phyloP scores from a whole-genome alignment of 306 rosid genomes.

The Rosa multiflora region DNA sequence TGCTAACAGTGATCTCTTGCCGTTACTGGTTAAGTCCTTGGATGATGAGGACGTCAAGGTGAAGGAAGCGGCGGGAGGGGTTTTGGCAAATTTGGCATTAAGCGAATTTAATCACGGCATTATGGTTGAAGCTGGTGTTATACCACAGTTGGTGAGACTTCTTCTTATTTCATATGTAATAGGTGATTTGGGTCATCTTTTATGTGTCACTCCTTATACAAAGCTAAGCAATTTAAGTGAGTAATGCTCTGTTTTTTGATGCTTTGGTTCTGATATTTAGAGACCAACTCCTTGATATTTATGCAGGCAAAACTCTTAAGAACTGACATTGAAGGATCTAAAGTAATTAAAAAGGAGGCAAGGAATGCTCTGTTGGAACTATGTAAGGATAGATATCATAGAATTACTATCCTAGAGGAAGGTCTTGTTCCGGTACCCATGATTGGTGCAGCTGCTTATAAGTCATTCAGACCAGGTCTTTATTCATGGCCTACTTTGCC shows the following conservation, averaged over 20 bases:
- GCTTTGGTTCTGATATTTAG: slow-evolving; percentile 13
- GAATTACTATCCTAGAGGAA: slow-evolving; percentile 82
- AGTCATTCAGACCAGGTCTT: slow-evolving; percentile 62
- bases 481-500: slow-evolving; percentile 72
- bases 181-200: background rate
- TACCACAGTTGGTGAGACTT: slow-evolving; percentile 77
- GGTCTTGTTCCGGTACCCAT: slow-evolving; percentile 88
- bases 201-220: background rate
- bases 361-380: slow-evolving; percentile 78
- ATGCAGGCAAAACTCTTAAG: slow-evolving; percentile 64
- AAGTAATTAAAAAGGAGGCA: slow-evolving; percentile 73
- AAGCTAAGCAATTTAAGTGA: slow-evolving; percentile 2
- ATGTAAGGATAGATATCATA: slow-evolving; percentile 60
- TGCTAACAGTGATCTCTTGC: slow-evolving; percentile 49
- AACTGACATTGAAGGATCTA: slow-evolving; percentile 47
- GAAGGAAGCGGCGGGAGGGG: slow-evolving; percentile 82
- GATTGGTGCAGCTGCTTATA: slow-evolving; percentile 72
- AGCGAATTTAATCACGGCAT: slow-evolving; percentile 52
- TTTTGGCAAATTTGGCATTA: slow-evolving; percentile 79
- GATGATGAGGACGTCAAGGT: slow-evolving; percentile 73
- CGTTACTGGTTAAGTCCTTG: slow-evolving; percentile 59
- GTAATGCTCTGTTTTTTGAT: slow-evolving; percentile 11
- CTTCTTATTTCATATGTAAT: slow-evolving; percentile 11
- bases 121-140: slow-evolving; percentile 83
- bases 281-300: slow-evolving; percentile 23